Evolutionary conservation across 192 early-diverging fungal species (phyloP).

Genomic region (Coemansia sp.): DNA sequence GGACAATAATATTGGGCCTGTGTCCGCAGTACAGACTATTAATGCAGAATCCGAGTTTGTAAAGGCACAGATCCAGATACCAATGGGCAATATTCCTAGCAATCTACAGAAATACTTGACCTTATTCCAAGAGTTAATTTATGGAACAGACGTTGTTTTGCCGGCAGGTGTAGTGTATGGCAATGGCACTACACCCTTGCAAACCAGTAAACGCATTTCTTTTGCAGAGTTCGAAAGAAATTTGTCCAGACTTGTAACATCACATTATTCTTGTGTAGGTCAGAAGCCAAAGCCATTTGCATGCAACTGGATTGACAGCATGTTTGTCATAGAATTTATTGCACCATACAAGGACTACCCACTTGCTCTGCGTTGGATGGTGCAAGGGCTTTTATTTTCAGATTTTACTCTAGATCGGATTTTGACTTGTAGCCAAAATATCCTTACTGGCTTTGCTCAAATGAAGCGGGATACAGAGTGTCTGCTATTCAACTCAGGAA

Average conservation of each 20-base stretch:
- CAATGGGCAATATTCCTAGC: constrained; percentile 55
- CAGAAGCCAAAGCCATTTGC: constrained; percentile 36
- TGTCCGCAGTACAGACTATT: constrained; percentile 61
- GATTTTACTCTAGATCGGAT: constrained; percentile 73
- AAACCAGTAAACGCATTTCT: constrained; percentile 12
- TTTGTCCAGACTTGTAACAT: constrained; percentile 53
- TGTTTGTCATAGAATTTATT: constrained; percentile 58
- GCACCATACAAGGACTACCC: constrained; percentile 23
- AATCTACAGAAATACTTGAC: constrained; percentile 67
- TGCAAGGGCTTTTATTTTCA: constrained; percentile 64
- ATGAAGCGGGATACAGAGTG: constrained; percentile 65
- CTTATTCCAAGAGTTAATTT: constrained; percentile 77
- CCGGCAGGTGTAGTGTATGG: constrained; percentile 43
- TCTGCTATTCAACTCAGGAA: constrained; percentile 56
- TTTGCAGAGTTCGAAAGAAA: constrained; percentile 42
- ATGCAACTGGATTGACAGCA: constrained; percentile 59
- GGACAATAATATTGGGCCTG: constrained; percentile 39
- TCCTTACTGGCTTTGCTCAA: constrained; percentile 65
- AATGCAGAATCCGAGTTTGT: constrained; percentile 68
- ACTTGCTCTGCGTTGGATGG: constrained; percentile 52
- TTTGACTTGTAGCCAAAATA: constrained; percentile 65
- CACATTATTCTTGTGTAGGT: constrained; percentile 49
- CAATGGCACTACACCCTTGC: background rate
- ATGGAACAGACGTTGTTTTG: constrained; percentile 59
- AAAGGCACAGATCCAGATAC: constrained; percentile 61